Evolutionary conservation across 306 rosid genomes (phyloP).

Genomic region (Sicyos edulis): DNA sequence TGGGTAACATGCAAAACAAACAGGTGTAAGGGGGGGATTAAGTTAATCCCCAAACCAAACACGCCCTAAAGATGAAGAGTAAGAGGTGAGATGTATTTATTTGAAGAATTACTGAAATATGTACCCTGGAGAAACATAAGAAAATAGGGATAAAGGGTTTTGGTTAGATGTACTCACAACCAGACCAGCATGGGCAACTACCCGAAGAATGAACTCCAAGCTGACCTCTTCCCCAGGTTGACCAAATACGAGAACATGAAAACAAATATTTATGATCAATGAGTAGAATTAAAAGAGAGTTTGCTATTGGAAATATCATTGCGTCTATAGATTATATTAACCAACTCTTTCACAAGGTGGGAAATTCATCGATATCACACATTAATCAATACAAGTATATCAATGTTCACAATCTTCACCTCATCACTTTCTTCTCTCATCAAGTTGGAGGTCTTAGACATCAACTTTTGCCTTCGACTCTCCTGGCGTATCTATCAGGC

Average conservation of each 20-base stretch:
- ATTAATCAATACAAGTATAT: neutral
- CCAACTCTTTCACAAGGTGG: neutral
- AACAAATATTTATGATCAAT: constrained; percentile 9
- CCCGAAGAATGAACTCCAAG: constrained; percentile 85
- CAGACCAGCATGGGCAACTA: constrained; percentile 93
- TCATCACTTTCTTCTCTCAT: constrained; percentile 88
- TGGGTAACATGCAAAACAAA: constrained; percentile 75
- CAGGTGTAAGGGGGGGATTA: neutral
- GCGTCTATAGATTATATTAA: neutral
- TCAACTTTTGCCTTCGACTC: constrained; percentile 48
- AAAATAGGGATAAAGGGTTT: neutral
- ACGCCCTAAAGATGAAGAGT: neutral
- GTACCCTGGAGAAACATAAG: neutral
- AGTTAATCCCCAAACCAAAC: neutral
- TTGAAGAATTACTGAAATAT: neutral
- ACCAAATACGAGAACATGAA: constrained; percentile 71
- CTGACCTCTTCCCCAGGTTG: constrained; percentile 94
- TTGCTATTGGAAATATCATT: neutral
- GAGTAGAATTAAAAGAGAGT: neutral
- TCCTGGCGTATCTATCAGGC: constrained; percentile 72
- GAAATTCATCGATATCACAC: neutral
- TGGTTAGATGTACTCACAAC: constrained; percentile 34
- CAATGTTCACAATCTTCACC: constrained; percentile 33
- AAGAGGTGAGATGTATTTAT: neutral
- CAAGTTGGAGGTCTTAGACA: constrained; percentile 71